Evolutionary conservation across 2,329 filamentous ascomycete genomes (phyloP), one percentile per base, ranked within the genome.

Genomic region (Eutypa lata): DNA sequence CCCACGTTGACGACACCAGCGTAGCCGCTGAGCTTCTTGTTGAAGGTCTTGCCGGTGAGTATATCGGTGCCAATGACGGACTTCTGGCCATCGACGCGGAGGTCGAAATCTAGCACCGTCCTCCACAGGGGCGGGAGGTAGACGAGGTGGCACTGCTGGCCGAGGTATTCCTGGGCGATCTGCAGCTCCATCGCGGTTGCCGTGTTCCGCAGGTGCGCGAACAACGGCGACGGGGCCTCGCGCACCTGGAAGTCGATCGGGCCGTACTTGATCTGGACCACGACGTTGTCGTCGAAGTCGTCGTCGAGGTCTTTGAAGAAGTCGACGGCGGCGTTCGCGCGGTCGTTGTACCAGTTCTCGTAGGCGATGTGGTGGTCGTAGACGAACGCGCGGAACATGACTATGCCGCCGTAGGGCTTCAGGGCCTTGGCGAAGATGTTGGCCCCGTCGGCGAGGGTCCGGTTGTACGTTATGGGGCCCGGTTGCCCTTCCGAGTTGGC

Each of bases 181-280:
- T 89, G 78, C 2, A 89, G 73, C 65, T 90, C 87, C 37, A 89
- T 82, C 0, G 83, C 82, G 11, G 69, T 66, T 21, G 63, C 66
- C 0, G 78, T 81, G 43, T 76, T 59, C 6, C 55, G 61, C 14
- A 81, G 62, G 48, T 78, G 71, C 1, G 77, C 77, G 56, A 90
- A 88, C 1, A 90, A 69, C 0, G 87, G 86, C 3, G 82, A 87
- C 1, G 77, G 69, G 1, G 87, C 82, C 65, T 89, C 87, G 35
- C 87, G 80, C 11, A 89, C 83, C 61, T 89, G 87, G 67, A 90
- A 89, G 63, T 90, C 87, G 54, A 89, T 89, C 0, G 87, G 86
- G 0, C 87, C 87, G 56, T 86, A 88, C 67, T 90, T 90, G 68
- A 90, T 84, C 64, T 90, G 87, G 2, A 90, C 76, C 0, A 90